phyloP scores from a whole-genome alignment of 192 early-diverging fungal species.

The Ambispora gerdemannii region DNA sequence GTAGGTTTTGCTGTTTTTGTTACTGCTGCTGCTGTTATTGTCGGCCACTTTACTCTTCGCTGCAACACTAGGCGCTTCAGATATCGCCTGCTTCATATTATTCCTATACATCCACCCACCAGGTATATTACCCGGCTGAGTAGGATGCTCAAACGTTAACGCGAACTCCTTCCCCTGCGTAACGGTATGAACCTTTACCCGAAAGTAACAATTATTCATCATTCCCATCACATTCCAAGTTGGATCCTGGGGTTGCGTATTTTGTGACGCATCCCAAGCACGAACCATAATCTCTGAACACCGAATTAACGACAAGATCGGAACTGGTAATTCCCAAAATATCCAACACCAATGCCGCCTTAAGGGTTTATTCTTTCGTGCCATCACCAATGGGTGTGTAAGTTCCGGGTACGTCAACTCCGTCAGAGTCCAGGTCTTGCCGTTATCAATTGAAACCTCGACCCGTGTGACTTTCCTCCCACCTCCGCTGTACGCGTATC shows the following conservation, averaged over 20 bases:
- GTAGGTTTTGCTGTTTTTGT: constrained; percentile 33
- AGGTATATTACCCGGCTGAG: constrained; percentile 38
- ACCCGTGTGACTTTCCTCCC: constrained; percentile 72
- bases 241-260: constrained; percentile 57
- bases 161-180: constrained; percentile 18
- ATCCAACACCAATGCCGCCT: constrained; percentile 61
- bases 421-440: constrained; percentile 74
- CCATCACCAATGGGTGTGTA: neutral
- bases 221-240: constrained; percentile 77
- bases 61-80: neutral
- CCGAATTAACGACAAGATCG: constrained; percentile 35
- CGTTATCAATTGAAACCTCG: constrained; percentile 78
- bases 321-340: constrained; percentile 51
- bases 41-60: neutral
- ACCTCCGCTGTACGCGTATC: constrained; percentile 80
- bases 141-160: constrained; percentile 53
- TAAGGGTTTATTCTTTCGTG: constrained; percentile 24
- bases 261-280: constrained; percentile 58
- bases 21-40: neutral
- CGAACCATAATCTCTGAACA: constrained; percentile 54
- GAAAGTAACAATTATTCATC: constrained; percentile 69
- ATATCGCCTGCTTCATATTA: constrained; percentile 22
- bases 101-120: constrained; percentile 56
- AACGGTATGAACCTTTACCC: constrained; percentile 45
- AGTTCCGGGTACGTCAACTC: constrained; percentile 47